Evolutionary conservation across 257 asterid genomes (phyloP), one percentile per base, ranked within the genome.

Genomic region (Solanum virginianum): DNA sequence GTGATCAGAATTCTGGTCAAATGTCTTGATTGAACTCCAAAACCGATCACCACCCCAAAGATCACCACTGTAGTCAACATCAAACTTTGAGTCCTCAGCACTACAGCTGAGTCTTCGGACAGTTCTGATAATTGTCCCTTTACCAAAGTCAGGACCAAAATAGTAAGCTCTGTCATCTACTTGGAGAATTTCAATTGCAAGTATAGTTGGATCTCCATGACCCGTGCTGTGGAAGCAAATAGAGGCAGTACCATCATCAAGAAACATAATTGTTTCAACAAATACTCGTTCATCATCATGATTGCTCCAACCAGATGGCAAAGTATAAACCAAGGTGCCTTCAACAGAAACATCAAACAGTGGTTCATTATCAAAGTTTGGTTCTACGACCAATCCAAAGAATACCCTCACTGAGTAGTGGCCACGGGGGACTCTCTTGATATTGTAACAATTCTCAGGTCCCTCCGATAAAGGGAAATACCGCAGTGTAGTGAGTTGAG

Each of bases 221-320:
- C 99, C 99, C 17, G 99, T 95, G 90, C 99, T 94, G 39, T 97
- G 99, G 89, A 97, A 97, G 92, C 99, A 97, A 80, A 97, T 90
- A 53, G 97, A 85, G 41, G 98, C 97, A 2, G 95, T 93, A 24
- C 98, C 98, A 80, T 97, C 99, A 71, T 94, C 92, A 11, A 97
- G 92, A 89, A 93, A 92, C 47, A 92, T 88, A 87, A 97, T 91
- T 49, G 95, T 92, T 89, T 97, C 99, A 45, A 91, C 91, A 85
- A 88, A 97, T 74, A 93, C 93, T 47, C 65, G 94, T 83, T 95
- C 99, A 83, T 96, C 93, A 77, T 97, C 99, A 12, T 92, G 94
- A 84, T 85, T 93, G 93, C 95, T 94, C 99, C 99, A 97, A 54
- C 99, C 98, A 36, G 99, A 89, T 24, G 96, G 99, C 88, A 97